phyloP scores from a whole-genome alignment of 306 rosid species.

The Rubus idaeus region DNA sequence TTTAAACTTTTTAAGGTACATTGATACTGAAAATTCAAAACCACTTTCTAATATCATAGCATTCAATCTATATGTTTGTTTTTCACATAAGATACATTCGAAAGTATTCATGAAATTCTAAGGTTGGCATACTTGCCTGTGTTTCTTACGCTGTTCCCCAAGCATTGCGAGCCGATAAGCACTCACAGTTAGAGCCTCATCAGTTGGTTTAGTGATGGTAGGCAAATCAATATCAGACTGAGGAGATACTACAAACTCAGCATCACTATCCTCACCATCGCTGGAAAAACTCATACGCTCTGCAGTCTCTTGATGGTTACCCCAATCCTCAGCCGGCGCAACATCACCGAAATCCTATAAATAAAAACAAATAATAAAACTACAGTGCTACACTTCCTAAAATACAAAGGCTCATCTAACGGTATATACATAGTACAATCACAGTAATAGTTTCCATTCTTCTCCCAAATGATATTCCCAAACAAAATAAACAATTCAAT shows the following conservation, averaged over 20 bases:
- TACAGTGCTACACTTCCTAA: neutral
- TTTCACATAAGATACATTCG: neutral
- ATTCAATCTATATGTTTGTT: neutral
- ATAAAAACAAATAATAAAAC: constrained; percentile 6
- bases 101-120: neutral
- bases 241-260: constrained; percentile 52
- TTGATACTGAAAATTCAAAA: neutral
- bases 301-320: constrained; percentile 35
- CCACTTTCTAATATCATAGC: neutral
- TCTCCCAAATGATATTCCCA: neutral
- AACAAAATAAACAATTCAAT: neutral
- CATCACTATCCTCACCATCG: constrained; percentile 73
- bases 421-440: neutral
- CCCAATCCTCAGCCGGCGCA: constrained; percentile 58
- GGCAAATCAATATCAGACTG: constrained; percentile 77
- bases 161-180: constrained; percentile 71
- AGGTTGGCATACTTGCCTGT: constrained; percentile 55
- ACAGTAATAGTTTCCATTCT: neutral
- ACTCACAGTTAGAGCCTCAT: constrained; percentile 58
- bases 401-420: too few species aligned
- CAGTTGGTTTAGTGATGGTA: constrained; percentile 44
- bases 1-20: neutral
- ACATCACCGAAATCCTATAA: constrained; percentile 62
- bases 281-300: constrained; percentile 56
- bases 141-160: constrained; percentile 53